Percentiles rank a stretch among this genome's conserved stretches.
phyloP scores from a whole-genome alignment of 371 early-diverging fungal genomes.

The Synchytrium microbalum region DNA sequence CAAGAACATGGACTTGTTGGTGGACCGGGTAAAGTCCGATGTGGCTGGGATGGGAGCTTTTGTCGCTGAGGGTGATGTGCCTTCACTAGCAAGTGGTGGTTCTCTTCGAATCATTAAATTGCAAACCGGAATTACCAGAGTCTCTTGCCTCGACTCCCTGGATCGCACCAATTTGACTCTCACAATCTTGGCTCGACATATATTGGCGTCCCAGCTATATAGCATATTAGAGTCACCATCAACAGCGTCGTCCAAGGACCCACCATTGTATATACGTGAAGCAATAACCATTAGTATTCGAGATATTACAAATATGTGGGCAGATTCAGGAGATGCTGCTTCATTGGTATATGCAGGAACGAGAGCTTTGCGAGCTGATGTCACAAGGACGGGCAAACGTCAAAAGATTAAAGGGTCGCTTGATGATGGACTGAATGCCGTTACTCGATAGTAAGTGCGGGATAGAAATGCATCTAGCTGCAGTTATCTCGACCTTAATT shows the following conservation, averaged over 20 bases:
- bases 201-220: conserved; percentile 38
- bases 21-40: conserved; percentile 29
- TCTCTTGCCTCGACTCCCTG: conserved; percentile 61
- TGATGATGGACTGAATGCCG: conserved; percentile 37
- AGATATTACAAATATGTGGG: conserved; percentile 44
- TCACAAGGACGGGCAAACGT: conserved; percentile 42
- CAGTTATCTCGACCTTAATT: neutral
- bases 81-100: conserved; percentile 8
- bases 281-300: too few relatives aligned
- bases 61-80: conserved; percentile 33
- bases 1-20: conserved; percentile 36
- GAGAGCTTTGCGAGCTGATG: conserved; percentile 46
- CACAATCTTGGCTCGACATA: conserved; percentile 36
- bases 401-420: conserved; percentile 28
- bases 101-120: conserved; percentile 10
- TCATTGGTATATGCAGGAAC: conserved; percentile 66
- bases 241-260: conserved; percentile 7
- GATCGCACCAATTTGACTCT: conserved; percentile 64
- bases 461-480: conserved; percentile 32
- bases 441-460: conserved; percentile 45
- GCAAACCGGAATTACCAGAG: conserved; percentile 48
- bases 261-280: too few relatives aligned
- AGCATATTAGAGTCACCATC: conserved; percentile 19
- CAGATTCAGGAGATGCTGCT: conserved; percentile 54
- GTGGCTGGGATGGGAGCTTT: conserved; percentile 33